Percentiles rank a stretch among this genome's conserved stretches.
These are phyloP conservation scores for Leishmania aethiopica DNA, from an alignment of 208 protist genomes.

Conservation along the genomic window DNA sequence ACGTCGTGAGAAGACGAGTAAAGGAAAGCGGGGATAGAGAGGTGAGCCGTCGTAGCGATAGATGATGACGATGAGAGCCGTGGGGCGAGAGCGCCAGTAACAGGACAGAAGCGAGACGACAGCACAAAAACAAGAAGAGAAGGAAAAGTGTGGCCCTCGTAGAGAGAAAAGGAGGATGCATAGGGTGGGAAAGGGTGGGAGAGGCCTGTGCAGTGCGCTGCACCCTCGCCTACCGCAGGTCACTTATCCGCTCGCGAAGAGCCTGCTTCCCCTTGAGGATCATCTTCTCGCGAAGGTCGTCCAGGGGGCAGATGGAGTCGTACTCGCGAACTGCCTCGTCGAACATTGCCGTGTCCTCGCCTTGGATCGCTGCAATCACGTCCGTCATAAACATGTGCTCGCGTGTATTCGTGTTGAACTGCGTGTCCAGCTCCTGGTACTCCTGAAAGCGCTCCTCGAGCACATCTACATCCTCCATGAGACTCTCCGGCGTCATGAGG, in stretches of 20 bases:
- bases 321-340: constrained; percentile 78
- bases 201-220: background rate
- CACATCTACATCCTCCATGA: constrained; percentile 66
- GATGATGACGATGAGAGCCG: background rate
- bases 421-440: constrained; percentile 86
- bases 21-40: background rate
- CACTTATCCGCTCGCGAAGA: constrained; percentile 53
- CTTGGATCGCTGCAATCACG: constrained; percentile 77
- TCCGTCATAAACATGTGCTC: constrained; percentile 88
- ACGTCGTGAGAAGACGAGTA: background rate
- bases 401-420: constrained; percentile 83
- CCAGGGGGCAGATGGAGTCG: constrained; percentile 77
- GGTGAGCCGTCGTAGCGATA: background rate
- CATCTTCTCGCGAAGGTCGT: constrained; percentile 73
- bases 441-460: constrained; percentile 83
- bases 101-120: background rate
- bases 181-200: too few relatives aligned
- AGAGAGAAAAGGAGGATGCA: background rate
- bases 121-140: background rate
- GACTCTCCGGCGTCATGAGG: constrained; percentile 49
- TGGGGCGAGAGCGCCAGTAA: background rate
- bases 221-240: constrained; percentile 43
- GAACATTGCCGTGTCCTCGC: constrained; percentile 58
- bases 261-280: constrained; percentile 69
- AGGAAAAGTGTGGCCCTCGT: background rate